phyloP scores from a whole-genome alignment of 2,329 filamentous ascomycete species.

The Exophiala aquamarina region DNA sequence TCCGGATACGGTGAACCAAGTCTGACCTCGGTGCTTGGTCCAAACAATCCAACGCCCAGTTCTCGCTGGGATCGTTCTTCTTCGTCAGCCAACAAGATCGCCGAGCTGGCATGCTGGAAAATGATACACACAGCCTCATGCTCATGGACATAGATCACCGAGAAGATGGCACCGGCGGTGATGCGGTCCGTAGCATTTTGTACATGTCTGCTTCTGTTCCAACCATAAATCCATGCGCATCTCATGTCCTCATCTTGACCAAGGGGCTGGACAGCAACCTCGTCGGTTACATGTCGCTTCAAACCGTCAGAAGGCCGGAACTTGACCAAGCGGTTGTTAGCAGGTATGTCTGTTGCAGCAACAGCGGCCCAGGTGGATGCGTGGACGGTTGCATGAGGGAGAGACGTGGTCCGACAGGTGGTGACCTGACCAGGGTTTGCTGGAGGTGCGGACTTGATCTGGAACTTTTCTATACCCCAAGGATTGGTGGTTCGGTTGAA shows the following conservation, averaged over 20 bases:
- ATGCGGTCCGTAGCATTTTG: constrained; percentile 36
- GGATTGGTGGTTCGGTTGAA: constrained; percentile 34
- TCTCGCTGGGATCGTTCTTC: constrained; percentile 32
- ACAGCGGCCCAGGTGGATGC: constrained; percentile 29
- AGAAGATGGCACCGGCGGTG: constrained; percentile 40
- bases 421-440: constrained; percentile 7
- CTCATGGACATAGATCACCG: constrained; percentile 35
- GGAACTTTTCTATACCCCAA: constrained; percentile 29
- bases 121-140: constrained; percentile 36
- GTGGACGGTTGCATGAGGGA: constrained; percentile 5
- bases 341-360: constrained; percentile 27
- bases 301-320: constrained; percentile 26
- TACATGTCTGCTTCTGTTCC: constrained; percentile 21
- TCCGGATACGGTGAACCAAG: constrained; percentile 34
- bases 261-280: constrained; percentile 3
- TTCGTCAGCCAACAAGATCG: constrained; percentile 35
- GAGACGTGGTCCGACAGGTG: constrained; percentile 4
- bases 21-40: constrained; percentile 32
- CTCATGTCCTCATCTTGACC: constrained; percentile 23
- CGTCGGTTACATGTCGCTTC: constrained; percentile 22
- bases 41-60: constrained; percentile 36
- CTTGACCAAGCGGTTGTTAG: constrained; percentile 28
- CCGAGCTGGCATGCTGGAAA: constrained; percentile 40
- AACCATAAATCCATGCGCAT: constrained; percentile 28
- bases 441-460: constrained; percentile 21